phyloP scores from a whole-genome alignment of 2,329 filamentous ascomycete species.

The Hymenoscyphus linearis region DNA sequence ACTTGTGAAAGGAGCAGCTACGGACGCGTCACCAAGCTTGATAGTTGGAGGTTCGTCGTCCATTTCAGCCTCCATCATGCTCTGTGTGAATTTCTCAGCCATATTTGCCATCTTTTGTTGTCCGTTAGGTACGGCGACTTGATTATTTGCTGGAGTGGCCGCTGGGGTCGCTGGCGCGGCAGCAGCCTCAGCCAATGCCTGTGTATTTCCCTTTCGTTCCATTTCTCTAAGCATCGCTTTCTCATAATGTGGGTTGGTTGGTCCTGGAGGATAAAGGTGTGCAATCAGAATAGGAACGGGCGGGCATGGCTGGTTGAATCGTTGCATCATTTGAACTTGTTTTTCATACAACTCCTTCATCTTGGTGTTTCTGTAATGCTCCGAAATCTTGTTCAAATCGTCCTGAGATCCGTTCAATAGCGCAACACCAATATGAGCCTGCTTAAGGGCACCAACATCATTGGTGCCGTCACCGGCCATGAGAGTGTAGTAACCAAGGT shows the following conservation, averaged over 20 bases:
- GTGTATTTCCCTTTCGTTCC: constrained; percentile 66
- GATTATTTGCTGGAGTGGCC: constrained; percentile 58
- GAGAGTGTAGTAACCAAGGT: constrained; percentile 93
- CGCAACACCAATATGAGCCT: constrained; percentile 94
- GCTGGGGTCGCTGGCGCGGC: constrained; percentile 46
- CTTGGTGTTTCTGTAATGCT: constrained; percentile 89
- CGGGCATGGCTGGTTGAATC: constrained; percentile 91
- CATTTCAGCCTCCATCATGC: constrained; percentile 86
- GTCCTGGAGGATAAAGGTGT: constrained; percentile 88
- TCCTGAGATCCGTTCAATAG: constrained; percentile 91
- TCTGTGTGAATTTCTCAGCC: constrained; percentile 78
- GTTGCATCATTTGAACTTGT: constrained; percentile 82
- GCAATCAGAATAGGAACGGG: constrained; percentile 90
- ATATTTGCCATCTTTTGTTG: constrained; percentile 70
- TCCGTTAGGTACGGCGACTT: constrained; percentile 52
- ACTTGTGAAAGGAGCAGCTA: constrained; percentile 94
- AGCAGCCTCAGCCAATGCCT: constrained; percentile 46
- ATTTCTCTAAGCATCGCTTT: constrained; percentile 88
- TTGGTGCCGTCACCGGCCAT: constrained; percentile 99
- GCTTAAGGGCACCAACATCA: constrained; percentile 94
- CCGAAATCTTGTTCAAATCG: constrained; percentile 84
- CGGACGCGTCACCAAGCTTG: constrained; percentile 94
- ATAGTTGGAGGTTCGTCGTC: constrained; percentile 89
- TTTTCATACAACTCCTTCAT: constrained; percentile 99
- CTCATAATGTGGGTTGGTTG: constrained; percentile 86